Base-by-base conservation (phyloP, 306 rosid species). In the Crotalaria pallida region DNA sequence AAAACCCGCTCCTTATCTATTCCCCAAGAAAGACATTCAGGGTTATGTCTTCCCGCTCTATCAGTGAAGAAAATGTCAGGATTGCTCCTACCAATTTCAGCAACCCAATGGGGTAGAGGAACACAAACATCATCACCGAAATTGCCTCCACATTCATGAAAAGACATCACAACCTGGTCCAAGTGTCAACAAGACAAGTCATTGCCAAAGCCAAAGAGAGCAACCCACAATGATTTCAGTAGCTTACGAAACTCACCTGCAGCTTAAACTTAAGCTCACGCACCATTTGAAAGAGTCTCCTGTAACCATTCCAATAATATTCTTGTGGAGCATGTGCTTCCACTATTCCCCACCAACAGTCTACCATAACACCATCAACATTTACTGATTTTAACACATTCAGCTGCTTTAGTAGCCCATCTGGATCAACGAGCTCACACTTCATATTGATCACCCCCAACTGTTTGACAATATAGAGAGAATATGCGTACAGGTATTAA, bases 321-420 rank as follows among this genome's bases (percentile, higher is more conserved):
- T 91, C 99, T 73, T 76, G 92, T 0, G 99, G 99, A 77, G 86
- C 79, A 87, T 91, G 96, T 53, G 92, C 97, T 80, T 95, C 99
- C 62, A 91, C 99, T 69, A 91, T 86, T 45, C 99, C 99, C 99
- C 99, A 95, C 99, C 99, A 95, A 84, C 97, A 91, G 77, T 95
- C 92, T 62, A 95, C 96, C 85, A 79, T 84, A 49, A 91, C 84
- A 70, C 99, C 99, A 75, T 91, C 97, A 71, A 87, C 89, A 64
- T 86, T 82, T 33, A 79, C 77, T 23, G 97, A 89, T 82, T 95
- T 95, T 86, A 95, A 85, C 47, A 83, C 72, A 81, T 83, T 91
- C 78, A 95, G 81, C 84, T 95, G 97, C 86, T 95, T 95, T 62
- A 87, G 80, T 40, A 91, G 71, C 47, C 88, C 91, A 79, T 95